These are phyloP conservation scores for Stephanodiscus triporus DNA, from an alignment of 108 stramenopile genomes.

Conservation along the genomic window DNA sequence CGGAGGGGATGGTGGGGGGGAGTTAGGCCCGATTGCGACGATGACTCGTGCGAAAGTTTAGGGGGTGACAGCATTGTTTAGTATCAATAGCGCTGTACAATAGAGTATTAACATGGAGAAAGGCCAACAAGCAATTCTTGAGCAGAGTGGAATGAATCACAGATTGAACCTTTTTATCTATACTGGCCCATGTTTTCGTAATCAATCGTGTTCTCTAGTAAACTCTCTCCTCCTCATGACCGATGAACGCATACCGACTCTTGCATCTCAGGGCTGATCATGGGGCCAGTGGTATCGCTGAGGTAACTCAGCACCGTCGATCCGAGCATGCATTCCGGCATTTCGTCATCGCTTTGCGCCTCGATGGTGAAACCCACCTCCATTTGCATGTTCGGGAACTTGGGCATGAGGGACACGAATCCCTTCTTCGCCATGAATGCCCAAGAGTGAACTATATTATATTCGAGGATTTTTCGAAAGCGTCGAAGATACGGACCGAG, in stretches of 20 bases:
- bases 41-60: neutral
- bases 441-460: slow-evolving; percentile 49
- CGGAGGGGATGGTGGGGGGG: neutral
- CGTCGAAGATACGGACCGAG: neutral
- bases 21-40: neutral
- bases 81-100: too few relatives aligned
- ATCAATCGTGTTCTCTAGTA: too few relatives aligned
- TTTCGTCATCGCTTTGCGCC: slow-evolving; percentile 57
- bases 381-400: slow-evolving; percentile 60
- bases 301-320: slow-evolving; percentile 49
- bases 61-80: too few relatives aligned
- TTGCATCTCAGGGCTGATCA: slow-evolving; percentile 46
- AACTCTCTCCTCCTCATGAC: slow-evolving; percentile 9
- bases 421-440: slow-evolving; percentile 71
- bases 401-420: slow-evolving; percentile 60
- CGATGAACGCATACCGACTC: slow-evolving; percentile 53
- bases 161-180: too few relatives aligned
- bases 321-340: slow-evolving; percentile 71
- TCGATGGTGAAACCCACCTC: slow-evolving; percentile 73
- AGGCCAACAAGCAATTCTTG: too few relatives aligned
- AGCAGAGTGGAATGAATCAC: too few relatives aligned
- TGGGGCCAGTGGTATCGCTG: slow-evolving; percentile 40
- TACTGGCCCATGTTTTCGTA: too few relatives aligned
- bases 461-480: neutral
- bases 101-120: too few relatives aligned